Base-by-base conservation (phyloP, 2,329 filamentous ascomycete species). In the Diaporthe vaccinii region DNA sequence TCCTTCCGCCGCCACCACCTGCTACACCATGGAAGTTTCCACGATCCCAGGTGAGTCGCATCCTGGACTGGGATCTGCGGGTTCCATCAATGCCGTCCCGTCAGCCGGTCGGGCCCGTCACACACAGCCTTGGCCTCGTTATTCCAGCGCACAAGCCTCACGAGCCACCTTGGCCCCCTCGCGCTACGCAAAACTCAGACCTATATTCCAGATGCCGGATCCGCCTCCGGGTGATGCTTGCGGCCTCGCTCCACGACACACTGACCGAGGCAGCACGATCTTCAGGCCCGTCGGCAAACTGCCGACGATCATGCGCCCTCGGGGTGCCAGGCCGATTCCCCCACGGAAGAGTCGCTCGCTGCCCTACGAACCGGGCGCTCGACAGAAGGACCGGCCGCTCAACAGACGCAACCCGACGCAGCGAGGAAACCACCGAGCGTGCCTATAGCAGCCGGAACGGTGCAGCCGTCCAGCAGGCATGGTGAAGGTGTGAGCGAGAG, bases 41-140 rank as follows among this genome's bases (percentile, higher is more conserved):
- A 68, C 65, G 65, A 68, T 68, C 65, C 65, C 46, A 68, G 65
- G 31, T 53, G 28, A 39, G 65, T 68, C 65, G 31, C 65, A 68
- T 68, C 65, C 46, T 53, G 46, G 46, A 36, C 65, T 68, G 46
- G 65, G 65, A 68, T 68, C 65, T 39, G 17, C 65, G n/a, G 22
- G 31, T 68, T 39, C 65, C 65, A 68, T 68, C 65, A 68, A 68
- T 68, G 65, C 65, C 65, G 65, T 53, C 34, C 65, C 65, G 65
- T 25, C 65, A 68, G n/a, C 65, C 65, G 65, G 65, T 68, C 65
- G 65, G 46, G 46, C 20, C 65, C 46, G 65, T 68, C 65, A 34
- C 61, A 65, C 20, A 36, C 44, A 51, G 46, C 62, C 62, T 36
- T 68, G 62, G 46, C 62, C 62, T 53, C 46, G 46, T 53, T 53